phyloP scores from a whole-genome alignment of 1,139 yeast genomes.

The Suhomyces bolitotheri region DNA sequence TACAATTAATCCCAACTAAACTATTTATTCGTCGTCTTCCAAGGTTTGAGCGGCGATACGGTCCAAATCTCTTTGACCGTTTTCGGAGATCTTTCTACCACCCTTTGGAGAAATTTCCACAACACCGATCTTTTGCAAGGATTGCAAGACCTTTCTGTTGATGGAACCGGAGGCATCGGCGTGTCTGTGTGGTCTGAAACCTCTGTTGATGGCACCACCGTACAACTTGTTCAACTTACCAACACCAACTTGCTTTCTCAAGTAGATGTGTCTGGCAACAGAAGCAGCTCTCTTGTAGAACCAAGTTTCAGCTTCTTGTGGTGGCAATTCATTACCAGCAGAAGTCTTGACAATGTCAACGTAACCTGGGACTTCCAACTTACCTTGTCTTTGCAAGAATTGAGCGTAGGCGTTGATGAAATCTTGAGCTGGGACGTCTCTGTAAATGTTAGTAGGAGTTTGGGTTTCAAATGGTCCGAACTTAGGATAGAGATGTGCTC shows the following conservation, averaged over 20 bases:
- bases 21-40: conserved; percentile 73
- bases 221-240: conserved; percentile 98
- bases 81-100: conserved; percentile 99
- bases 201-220: conserved; percentile 99
- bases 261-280: conserved; percentile 99
- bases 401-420: conserved; percentile 99
- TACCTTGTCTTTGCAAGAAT: conserved; percentile 99
- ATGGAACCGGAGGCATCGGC: conserved; percentile 98
- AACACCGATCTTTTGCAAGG: conserved; percentile 97
- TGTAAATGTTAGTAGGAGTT: conserved; percentile 42
- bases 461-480: too few species aligned
- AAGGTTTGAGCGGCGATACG: conserved; percentile 99
- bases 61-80: conserved; percentile 99
- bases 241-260: conserved; percentile 99
- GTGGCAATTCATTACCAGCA: conserved; percentile 98
- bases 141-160: conserved; percentile 98
- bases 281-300: conserved; percentile 99
- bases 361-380: conserved; percentile 99
- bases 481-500: conserved; percentile 5
- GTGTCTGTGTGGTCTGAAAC: conserved; percentile 98
- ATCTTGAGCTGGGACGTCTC: conserved; percentile 99
- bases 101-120: conserved; percentile 96
- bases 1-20: conserved; percentile 18
- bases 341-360: conserved; percentile 99
- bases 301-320: conserved; percentile 99